phyloP scores from a whole-genome alignment of 148 eudicot species.

The Selenicereus undatus region DNA sequence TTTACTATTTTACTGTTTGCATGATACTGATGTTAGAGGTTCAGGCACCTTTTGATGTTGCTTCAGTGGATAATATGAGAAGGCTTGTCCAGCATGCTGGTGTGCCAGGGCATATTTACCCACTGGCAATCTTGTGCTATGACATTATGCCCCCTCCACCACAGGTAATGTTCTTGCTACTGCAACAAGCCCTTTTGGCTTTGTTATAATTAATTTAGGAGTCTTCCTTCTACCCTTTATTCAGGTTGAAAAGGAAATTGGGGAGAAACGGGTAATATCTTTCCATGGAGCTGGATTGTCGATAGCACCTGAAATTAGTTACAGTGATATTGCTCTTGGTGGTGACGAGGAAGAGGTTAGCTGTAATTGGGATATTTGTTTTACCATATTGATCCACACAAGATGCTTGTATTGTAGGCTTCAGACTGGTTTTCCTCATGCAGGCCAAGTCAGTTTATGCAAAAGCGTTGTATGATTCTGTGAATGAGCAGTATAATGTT shows the following conservation, averaged over 20 bases:
- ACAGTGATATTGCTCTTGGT: constrained; percentile 42
- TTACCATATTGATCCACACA: not conserved
- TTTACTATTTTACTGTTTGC: constrained; percentile 15
- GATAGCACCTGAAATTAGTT: constrained; percentile 52
- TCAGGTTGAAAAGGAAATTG: constrained; percentile 96
- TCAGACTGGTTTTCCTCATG: constrained; percentile 16
- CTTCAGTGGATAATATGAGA: constrained; percentile 88
- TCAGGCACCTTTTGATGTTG: constrained; percentile 90
- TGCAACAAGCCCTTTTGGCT: not conserved
- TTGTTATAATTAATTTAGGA: not conserved
- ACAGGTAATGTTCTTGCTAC: constrained; percentile 46
- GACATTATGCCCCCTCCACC: constrained; percentile 98
- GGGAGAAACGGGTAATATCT: constrained; percentile 78
- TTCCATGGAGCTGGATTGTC: constrained; percentile 87
- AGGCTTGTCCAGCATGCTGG: constrained; percentile 86
- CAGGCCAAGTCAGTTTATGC: constrained; percentile 70
- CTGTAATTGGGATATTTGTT: not conserved
- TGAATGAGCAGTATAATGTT: constrained; percentile 62
- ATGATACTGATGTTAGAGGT: constrained; percentile 36
- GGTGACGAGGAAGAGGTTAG: constrained; percentile 67
- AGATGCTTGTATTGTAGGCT: constrained; percentile 4
- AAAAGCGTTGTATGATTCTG: constrained; percentile 51
- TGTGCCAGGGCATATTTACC: constrained; percentile 84
- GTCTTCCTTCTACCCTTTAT: constrained; percentile 1
- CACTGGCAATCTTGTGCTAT: constrained; percentile 71